Base-by-base conservation (phyloP, 2,329 filamentous ascomycete species). In the Sporothrix luriei region DNA sequence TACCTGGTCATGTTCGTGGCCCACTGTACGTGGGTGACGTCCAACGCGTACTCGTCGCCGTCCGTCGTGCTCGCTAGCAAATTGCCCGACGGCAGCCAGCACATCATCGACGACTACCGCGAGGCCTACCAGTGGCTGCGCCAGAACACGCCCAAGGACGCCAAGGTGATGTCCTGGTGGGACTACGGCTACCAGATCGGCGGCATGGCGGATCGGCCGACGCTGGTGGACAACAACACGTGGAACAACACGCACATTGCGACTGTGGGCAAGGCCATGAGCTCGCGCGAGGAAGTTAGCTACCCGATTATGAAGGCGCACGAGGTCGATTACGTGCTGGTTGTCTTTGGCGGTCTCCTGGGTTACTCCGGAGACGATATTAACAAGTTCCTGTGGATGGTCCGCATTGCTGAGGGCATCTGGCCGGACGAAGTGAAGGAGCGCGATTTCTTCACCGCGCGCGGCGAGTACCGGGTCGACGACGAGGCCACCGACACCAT, bases 221-320 rank as follows among this genome's bases (percentile, higher is more conserved):
- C 95, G 0, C 85, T 99, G 46, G 95, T 99, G 46, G 95, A 99
- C 84, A 99, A 99, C 85, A 99, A 99, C 83, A 99, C 95, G 2
- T 99, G 95, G 95, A 99, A 99, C 85, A 99, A 99, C 84, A 99
- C 95, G 9, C 95, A 99, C 80, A 99, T 99, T 81, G 95, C 95
- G 68, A 99, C 95, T 16, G 95, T 99, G 70, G 95, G 95, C 77
- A 99, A 99, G 84, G 95, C 95, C 54, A 98, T 99, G 95, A 95
- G 91, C 82, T 97, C 94, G 9, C 86, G 92, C 59, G 95, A 99
- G 80, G 96, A 99, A 80, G 94, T 98, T 80, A 97, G 93, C 82
- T 99, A 99, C 80, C 93, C 93, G 2, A 99, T 99, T 78, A 94
- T 99, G 88, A 91, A 94, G 74, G 93, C 98, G 80, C 95, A 99